Percentiles rank a stretch among this genome's conserved stretches.
phyloP scores from a whole-genome alignment of 495 filamentous ascomycete species.

The Tuber aestivum region DNA sequence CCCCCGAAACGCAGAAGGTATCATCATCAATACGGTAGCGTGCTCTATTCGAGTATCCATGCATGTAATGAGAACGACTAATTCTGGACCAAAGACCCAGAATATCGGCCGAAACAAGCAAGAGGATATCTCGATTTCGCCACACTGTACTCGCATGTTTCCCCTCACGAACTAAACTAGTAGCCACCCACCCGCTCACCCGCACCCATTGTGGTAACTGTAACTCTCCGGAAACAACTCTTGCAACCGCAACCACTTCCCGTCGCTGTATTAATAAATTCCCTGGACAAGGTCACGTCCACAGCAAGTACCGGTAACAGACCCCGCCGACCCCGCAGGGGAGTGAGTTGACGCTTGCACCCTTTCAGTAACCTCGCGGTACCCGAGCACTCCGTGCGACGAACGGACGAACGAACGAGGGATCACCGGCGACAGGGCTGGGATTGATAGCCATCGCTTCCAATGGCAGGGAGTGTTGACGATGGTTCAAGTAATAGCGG shows the following conservation, averaged over 20 bases:
- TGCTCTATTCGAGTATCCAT: too few species aligned
- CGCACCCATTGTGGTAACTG: not conserved
- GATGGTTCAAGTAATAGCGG: not conserved
- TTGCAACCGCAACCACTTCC: not conserved
- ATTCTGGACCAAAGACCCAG: not conserved
- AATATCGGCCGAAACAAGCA: not conserved
- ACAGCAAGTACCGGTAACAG: not conserved
- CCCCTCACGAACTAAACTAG: not conserved
- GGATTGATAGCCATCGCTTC: not conserved
- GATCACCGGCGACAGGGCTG: not conserved
- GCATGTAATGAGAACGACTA: not conserved
- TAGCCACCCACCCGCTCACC: not conserved
- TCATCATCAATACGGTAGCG: not conserved
- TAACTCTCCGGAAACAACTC: not conserved
- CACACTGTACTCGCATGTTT: not conserved
- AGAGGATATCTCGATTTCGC: not conserved
- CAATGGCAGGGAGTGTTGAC: not conserved
- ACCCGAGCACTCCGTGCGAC: not conserved
- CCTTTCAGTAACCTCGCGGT: not conserved
- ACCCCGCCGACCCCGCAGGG: not conserved
- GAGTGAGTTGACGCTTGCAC: not conserved
- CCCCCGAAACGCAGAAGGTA: not conserved
- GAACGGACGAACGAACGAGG: not conserved
- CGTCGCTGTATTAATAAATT: not conserved
- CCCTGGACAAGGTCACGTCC: not conserved